Percentiles rank a stretch among this genome's conserved stretches.
Conservation (phyloP, 306 rosid genomes). For the Castanea crenata region DNA sequence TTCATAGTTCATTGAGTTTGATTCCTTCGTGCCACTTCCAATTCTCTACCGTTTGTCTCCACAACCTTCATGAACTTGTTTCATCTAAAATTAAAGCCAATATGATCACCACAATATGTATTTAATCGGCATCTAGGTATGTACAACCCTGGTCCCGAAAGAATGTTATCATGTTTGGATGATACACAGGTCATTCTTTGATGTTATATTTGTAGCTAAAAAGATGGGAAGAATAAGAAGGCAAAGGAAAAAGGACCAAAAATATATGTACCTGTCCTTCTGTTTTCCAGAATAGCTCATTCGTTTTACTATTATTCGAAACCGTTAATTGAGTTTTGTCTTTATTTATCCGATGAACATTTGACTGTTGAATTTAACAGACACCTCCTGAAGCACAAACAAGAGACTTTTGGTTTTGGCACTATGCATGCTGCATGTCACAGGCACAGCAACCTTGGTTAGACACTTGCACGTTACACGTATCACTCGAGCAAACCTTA, state of each 20-base stretch:
- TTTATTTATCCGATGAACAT: neutral
- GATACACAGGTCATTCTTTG: no score
- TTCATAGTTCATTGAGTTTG: neutral
- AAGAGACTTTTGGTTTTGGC: slow-evolving; percentile 10
- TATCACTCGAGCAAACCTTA: slow-evolving; percentile 7
- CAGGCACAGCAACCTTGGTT: neutral
- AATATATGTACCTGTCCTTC: neutral
- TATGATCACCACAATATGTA: no score
- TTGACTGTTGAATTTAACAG: neutral
- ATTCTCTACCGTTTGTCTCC: neutral
- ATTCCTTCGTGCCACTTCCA: neutral
- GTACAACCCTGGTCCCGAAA: no score
- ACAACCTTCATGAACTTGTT: neutral
- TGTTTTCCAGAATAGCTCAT: neutral
- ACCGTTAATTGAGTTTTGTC: slow-evolving; percentile 5
- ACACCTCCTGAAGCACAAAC: neutral
- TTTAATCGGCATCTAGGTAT: no score
- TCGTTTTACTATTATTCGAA: neutral
- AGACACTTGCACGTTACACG: slow-evolving; percentile 26
- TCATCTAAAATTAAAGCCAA: neutral
- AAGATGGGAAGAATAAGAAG: neutral
- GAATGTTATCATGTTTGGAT: no score
- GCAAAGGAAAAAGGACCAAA: neutral
- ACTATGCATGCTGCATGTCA: slow-evolving; percentile 16
- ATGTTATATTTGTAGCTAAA: neutral